Percentiles rank a stretch among this genome's conserved stretches.
Conservation (phyloP, 2,329 filamentous ascomycete genomes). For the Cyphellophora attinorum region DNA sequence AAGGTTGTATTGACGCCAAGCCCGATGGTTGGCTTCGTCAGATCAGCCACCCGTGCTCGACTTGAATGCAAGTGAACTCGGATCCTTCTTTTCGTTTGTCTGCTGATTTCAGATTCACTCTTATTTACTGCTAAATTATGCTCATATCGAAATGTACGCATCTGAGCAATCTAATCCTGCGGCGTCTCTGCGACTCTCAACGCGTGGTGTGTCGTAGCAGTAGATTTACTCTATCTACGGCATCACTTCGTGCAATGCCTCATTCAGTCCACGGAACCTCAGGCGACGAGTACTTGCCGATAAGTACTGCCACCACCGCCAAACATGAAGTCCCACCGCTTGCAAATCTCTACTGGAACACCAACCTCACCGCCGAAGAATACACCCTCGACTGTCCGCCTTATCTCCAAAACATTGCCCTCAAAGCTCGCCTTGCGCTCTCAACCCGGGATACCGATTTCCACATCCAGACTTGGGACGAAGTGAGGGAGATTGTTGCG, state of each 20-base stretch:
- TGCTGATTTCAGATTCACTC: background rate
- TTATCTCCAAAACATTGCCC: slow-evolving; percentile 53
- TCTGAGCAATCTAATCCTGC: background rate
- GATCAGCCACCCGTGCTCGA: background rate
- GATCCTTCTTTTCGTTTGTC: background rate
- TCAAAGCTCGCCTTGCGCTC: slow-evolving; percentile 63
- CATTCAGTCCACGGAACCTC: slow-evolving; percentile 12
- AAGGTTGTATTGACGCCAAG: background rate
- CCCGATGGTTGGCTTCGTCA: background rate
- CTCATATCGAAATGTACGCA: background rate
- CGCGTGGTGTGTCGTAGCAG: background rate
- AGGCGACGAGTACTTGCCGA: background rate
- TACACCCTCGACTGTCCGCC: slow-evolving; percentile 60
- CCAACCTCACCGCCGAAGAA: slow-evolving; percentile 59
- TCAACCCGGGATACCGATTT: slow-evolving; percentile 61
- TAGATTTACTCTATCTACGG: background rate
- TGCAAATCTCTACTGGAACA: slow-evolving; percentile 63
- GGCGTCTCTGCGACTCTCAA: background rate
- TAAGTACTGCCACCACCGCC: slow-evolving; percentile 18
- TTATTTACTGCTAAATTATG: background rate
- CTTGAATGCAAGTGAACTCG: too few species aligned
- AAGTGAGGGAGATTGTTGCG: slow-evolving; percentile 54
- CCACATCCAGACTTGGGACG: slow-evolving; percentile 55
- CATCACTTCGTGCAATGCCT: slow-evolving; percentile 9
- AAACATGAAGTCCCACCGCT: too few species aligned